These are phyloP conservation scores for Hypocreales sp. DNA, from an alignment of 2,329 filamentous ascomycete genomes.

Conservation along the genomic window DNA sequence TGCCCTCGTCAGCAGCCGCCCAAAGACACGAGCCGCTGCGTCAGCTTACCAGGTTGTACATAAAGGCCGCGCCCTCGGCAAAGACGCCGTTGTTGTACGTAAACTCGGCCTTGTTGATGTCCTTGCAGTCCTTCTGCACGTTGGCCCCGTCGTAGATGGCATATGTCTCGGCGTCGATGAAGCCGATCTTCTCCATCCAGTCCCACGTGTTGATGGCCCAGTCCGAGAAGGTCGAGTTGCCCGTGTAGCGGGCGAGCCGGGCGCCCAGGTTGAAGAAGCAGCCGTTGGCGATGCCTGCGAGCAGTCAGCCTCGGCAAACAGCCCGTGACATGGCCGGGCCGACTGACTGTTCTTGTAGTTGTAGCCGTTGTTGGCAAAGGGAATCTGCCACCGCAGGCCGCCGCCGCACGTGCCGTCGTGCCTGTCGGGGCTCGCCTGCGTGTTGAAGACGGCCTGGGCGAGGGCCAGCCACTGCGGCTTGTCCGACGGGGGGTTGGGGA, in stretches of 20 bases:
- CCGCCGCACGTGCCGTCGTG: slow-evolving; percentile 39
- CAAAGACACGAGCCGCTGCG: too few relatives aligned
- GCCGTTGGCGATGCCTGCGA: slow-evolving; percentile 28
- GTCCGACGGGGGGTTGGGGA: slow-evolving; percentile 34
- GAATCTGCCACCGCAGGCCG: slow-evolving; percentile 67
- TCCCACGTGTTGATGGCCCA: slow-evolving; percentile 50
- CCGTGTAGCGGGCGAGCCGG: slow-evolving; percentile 55
- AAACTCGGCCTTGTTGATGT: slow-evolving; percentile 40
- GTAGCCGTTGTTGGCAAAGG: slow-evolving; percentile 57
- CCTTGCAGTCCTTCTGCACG: slow-evolving; percentile 34
- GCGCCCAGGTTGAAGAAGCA: slow-evolving; percentile 52
- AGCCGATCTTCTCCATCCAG: slow-evolving; percentile 39
- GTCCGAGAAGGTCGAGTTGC: slow-evolving; percentile 46
- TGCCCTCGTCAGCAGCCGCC: too few relatives aligned
- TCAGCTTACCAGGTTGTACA: slow-evolving; percentile 47
- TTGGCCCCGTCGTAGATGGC: slow-evolving; percentile 45
- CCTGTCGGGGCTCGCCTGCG: slow-evolving; percentile 37
- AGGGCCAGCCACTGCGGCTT: slow-evolving; percentile 39
- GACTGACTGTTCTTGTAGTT: slow-evolving; percentile 50
- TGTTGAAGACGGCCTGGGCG: slow-evolving; percentile 49
- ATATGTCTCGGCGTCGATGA: slow-evolving; percentile 43
- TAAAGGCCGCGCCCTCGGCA: slow-evolving; percentile 41
- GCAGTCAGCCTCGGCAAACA: not conserved
- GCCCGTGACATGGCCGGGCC: too few relatives aligned
- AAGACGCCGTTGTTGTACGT: slow-evolving; percentile 45